Conservation (phyloP, 73 alveolate genomes). For the Paramecium caudatum region DNA sequence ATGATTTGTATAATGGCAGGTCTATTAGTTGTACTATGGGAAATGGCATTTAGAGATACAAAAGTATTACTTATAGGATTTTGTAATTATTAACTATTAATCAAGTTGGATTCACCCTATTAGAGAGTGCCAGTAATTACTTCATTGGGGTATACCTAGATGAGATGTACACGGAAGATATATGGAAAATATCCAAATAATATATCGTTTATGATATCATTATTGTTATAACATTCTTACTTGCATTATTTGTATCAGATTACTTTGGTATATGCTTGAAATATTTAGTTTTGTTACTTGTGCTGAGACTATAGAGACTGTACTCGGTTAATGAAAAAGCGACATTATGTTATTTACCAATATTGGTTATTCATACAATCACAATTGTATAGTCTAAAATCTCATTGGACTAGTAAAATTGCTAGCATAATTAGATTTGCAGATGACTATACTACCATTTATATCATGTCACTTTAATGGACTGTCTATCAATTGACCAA, state of each 20-base stretch:
- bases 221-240: neutral
- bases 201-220: neutral
- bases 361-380: neutral
- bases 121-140: conserved; percentile 12
- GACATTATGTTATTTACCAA: neutral
- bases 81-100: conserved; percentile 22
- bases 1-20: neutral
- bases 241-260: neutral
- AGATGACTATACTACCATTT: neutral
- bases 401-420: neutral
- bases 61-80: neutral
- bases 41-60: neutral
- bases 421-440: conserved; percentile 5
- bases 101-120: neutral
- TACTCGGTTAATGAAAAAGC: neutral
- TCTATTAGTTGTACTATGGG: neutral
- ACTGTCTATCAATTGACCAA: conserved; percentile 6
- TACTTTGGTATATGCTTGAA: neutral
- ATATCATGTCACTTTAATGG: conserved; percentile 26
- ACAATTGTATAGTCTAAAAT: neutral
- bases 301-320: neutral
- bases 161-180: conserved; percentile 26
- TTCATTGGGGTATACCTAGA: conserved; percentile 29
- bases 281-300: neutral
- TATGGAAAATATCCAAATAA: neutral